phyloP scores from a whole-genome alignment of 495 filamentous ascomycete species.

The Beverwykella pulmonaria region DNA sequence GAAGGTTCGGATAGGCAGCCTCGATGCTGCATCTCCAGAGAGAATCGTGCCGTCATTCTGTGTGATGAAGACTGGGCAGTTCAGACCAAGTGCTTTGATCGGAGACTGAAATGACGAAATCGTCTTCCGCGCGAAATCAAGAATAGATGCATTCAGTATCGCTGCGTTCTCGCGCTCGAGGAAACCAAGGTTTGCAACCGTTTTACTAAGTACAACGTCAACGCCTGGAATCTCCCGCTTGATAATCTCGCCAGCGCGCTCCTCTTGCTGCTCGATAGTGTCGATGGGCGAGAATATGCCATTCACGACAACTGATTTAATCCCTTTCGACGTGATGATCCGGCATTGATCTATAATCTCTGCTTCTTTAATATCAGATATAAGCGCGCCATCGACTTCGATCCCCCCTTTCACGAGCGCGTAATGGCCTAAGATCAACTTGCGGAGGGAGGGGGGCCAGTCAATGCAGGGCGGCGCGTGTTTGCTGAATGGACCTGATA shows the following conservation, averaged over 20 bases:
- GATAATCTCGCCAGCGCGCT: slow-evolving; percentile 51
- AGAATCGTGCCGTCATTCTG: slow-evolving; percentile 59
- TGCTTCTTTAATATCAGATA: slow-evolving; percentile 51
- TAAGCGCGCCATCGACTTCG: slow-evolving; percentile 55
- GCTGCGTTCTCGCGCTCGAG: slow-evolving; percentile 58
- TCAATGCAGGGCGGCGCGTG: slow-evolving; percentile 60
- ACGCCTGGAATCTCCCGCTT: slow-evolving; percentile 49
- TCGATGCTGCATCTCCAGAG: slow-evolving; percentile 44
- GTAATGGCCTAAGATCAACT: slow-evolving; percentile 52
- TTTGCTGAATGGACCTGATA: slow-evolving; percentile 58
- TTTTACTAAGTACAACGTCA: slow-evolving; percentile 53
- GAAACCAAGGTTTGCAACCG: slow-evolving; percentile 54
- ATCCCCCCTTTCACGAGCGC: slow-evolving; percentile 53
- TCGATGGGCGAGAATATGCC: slow-evolving; percentile 64
- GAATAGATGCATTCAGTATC: slow-evolving; percentile 56
- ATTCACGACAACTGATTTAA: slow-evolving; percentile 57
- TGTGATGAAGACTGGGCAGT: slow-evolving; percentile 55
- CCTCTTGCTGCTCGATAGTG: slow-evolving; percentile 53
- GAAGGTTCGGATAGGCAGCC: slow-evolving; percentile 56
- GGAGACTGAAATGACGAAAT: slow-evolving; percentile 51
- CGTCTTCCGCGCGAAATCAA: slow-evolving; percentile 50
- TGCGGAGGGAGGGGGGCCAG: slow-evolving; percentile 41
- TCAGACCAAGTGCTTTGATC: slow-evolving; percentile 48
- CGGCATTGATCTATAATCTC: slow-evolving; percentile 51
- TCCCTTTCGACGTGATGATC: slow-evolving; percentile 50